Evolutionary conservation across 306 rosid species (phyloP), one percentile per base, ranked within the genome.

Genomic region (Cicer arietinum): DNA sequence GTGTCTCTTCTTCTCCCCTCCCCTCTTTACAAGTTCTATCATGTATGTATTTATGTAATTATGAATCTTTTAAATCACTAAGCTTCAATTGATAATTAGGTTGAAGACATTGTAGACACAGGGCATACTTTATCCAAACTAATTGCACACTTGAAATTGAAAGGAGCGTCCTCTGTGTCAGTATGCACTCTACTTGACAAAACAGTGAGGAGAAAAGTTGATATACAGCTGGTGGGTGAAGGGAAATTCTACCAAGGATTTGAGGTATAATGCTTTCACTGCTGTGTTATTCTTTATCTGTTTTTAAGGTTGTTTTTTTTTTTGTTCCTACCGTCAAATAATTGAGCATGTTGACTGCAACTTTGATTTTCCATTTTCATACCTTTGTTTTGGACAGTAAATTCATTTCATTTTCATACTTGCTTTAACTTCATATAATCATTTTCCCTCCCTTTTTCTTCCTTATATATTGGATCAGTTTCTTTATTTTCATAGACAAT

Each of bases 171-270:
- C 16, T 89, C 96, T 80, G 88, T 94, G 6, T 91, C 98, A 1
- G 89, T 94, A 0, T 90, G 97, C 78, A 73, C 97, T 52, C 84
- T 94, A 64, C 98, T 94, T 66, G 97, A 94, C 78, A 94, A 91
- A 80, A 93, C 96, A 7, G 16, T 81, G 0, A 81, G 96, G 75
- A 83, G 98, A 71, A 86, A 94, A 78, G 95, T 94, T 52, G 16
- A 85, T 18, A 25, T 89, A 66, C 69, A 88, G 73, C 73, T 82
- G 8, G 68, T 87, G 16, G 88, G 97, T 16, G 53, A 84, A 40
- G 97, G 93, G 10, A 94, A 91, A 77, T 90, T 85, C 80, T 94
- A 94, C 64, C 10, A 81, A 0, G 97, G 95, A 13, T 94, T 91
- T 59, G 89, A 91, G 95, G 98, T 91, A 52, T 25, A 8, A 10